phyloP scores from a whole-genome alignment of 768 basidiomycete species.

The Boletus sp. region DNA sequence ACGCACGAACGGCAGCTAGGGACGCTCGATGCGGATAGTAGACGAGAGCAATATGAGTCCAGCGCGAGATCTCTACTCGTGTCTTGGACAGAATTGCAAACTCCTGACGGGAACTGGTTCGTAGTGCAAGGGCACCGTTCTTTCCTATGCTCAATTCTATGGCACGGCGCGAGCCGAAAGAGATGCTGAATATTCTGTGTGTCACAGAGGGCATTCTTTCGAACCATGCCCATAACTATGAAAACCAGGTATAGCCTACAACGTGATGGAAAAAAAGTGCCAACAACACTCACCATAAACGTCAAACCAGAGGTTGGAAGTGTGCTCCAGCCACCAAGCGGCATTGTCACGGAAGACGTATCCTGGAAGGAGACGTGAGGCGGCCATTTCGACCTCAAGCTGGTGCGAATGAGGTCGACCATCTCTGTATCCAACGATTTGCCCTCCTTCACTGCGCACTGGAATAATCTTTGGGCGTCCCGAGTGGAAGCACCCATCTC shows the following conservation, averaged over 20 bases:
- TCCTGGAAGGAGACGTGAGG: slow-evolving; percentile 71
- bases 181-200: slow-evolving; percentile 37
- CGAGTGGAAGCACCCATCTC: slow-evolving; percentile 70
- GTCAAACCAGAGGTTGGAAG: slow-evolving; percentile 66
- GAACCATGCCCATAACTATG: slow-evolving; percentile 48
- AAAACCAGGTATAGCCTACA: neutral
- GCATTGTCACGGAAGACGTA: slow-evolving; percentile 47
- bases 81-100: slow-evolving; percentile 44
- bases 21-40: slow-evolving; percentile 56
- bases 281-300: slow-evolving; percentile 51
- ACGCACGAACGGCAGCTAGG: slow-evolving; percentile 60
- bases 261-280: neutral
- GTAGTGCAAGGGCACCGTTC: slow-evolving; percentile 56
- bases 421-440: slow-evolving; percentile 58
- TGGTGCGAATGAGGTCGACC: slow-evolving; percentile 64
- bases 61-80: slow-evolving; percentile 51
- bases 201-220: slow-evolving; percentile 38
- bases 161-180: slow-evolving; percentile 29
- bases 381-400: slow-evolving; percentile 75
- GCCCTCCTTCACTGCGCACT: slow-evolving; percentile 47
- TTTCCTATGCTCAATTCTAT: slow-evolving; percentile 48
- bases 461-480: slow-evolving; percentile 64
- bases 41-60: slow-evolving; percentile 71
- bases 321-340: slow-evolving; percentile 46
- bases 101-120: slow-evolving; percentile 37